phyloP scores from a whole-genome alignment of 805 yeast species.

The Kluyveromyces aestuarii region DNA sequence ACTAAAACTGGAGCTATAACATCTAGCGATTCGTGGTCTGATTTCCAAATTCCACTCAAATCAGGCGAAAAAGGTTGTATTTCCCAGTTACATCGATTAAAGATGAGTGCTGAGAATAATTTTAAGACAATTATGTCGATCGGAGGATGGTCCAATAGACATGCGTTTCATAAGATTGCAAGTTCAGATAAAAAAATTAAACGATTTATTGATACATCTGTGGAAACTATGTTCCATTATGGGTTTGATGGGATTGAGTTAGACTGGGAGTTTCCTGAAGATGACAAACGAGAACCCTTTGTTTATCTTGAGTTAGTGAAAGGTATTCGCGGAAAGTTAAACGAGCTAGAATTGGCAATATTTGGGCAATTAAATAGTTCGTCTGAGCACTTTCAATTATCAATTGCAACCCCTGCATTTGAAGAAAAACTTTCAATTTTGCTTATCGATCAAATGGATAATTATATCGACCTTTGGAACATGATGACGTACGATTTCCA shows the following conservation, averaged over 20 bases:
- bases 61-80: background rate
- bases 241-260: conserved; percentile 87
- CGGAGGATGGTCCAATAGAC: conserved; percentile 68
- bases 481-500: conserved; percentile 86
- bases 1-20: conserved; percentile 41
- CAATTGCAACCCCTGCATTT: conserved; percentile 74
- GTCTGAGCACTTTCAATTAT: conserved; percentile 35
- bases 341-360: conserved; percentile 28
- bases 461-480: conserved; percentile 61
- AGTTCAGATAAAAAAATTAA: conserved; percentile 31
- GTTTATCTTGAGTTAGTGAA: conserved; percentile 37
- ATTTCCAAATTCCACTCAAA: conserved; percentile 31
- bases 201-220: conserved; percentile 42
- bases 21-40: conserved; percentile 61
- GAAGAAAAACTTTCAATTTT: conserved; percentile 35
- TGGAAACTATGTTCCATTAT: conserved; percentile 38
- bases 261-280: conserved; percentile 87
- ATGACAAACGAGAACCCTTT: conserved; percentile 33
- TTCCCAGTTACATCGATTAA: background rate
- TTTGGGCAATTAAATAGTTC: conserved; percentile 8
- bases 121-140: conserved; percentile 61
- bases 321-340: conserved; percentile 33
- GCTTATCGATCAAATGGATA: conserved; percentile 46
- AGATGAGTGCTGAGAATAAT: conserved; percentile 15
- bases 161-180: conserved; percentile 39